These are phyloP conservation scores for Acarospora socialis DNA, from an alignment of 2,329 filamentous ascomycete species.

Conservation along the genomic window DNA sequence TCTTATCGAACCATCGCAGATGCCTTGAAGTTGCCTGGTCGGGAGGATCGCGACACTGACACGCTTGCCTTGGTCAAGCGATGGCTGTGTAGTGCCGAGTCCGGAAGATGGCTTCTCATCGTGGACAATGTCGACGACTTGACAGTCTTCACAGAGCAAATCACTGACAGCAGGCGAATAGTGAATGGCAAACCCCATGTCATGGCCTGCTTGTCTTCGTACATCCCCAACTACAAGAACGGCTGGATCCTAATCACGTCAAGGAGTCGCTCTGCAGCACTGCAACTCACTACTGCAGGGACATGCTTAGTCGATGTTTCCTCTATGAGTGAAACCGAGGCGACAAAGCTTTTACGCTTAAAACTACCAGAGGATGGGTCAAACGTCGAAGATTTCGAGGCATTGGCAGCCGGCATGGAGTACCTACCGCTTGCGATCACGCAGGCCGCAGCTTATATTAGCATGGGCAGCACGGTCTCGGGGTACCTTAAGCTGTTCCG, in stretches of 20 bases:
- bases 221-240: conserved; percentile 8
- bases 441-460: conserved; percentile 30
- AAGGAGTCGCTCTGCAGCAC: conserved; percentile 10
- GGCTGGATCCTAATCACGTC: conserved; percentile 12
- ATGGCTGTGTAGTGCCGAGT: conserved; percentile 7
- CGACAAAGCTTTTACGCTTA: conserved; percentile 5
- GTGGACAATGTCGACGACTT: conserved; percentile 11
- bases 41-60: conserved; percentile 5
- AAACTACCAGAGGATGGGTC: too few relatives aligned
- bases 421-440: conserved; percentile 29
- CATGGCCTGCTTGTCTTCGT: conserved; percentile 5
- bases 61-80: conserved; percentile 6
- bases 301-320: conserved; percentile 8
- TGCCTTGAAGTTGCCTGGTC: conserved; percentile 1
- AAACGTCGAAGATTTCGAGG: too few relatives aligned
- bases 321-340: conserved; percentile 8
- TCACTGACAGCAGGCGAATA: conserved; percentile 1
- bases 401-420: too few relatives aligned
- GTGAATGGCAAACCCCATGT: too few relatives aligned
- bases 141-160: conserved; percentile 8
- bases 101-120: conserved; percentile 7
- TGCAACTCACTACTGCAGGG: conserved; percentile 8
- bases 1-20: conserved; percentile 6
- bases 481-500: conserved; percentile 10
- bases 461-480: conserved; percentile 15